These are phyloP conservation scores for Ceratopteris richardii DNA, from an alignment of 75 land plant genomes.

Conservation along the genomic window DNA sequence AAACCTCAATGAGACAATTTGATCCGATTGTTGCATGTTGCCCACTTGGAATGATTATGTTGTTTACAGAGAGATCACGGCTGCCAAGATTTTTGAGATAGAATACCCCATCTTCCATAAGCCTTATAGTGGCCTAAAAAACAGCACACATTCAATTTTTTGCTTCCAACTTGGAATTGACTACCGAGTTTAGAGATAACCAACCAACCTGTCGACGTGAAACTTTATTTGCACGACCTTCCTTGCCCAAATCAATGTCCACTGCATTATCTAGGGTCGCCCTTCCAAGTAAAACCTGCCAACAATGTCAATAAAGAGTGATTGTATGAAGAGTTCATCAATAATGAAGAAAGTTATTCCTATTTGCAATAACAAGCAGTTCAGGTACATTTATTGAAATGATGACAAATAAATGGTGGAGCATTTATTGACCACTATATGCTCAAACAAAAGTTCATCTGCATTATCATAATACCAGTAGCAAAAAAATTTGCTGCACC, in stretches of 20 bases:
- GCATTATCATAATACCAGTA: no score
- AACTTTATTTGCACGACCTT: conserved; percentile 86
- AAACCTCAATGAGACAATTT: conserved; percentile 76
- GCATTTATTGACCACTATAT: no score
- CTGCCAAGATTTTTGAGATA: conserved; percentile 65
- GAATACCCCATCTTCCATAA: conserved; percentile 76
- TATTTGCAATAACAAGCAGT: no score
- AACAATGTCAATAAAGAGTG: no score
- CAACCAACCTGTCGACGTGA: conserved; percentile 67
- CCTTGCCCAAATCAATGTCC: conserved; percentile 76
- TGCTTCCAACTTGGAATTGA: no score
- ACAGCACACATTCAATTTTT: background rate
- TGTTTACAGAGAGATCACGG: conserved; percentile 49
- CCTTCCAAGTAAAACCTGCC: conserved; percentile 71
- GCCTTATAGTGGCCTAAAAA: conserved; percentile 65
- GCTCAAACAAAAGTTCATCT: no score
- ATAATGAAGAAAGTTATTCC: no score
- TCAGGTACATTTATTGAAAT: no score
- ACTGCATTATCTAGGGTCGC: conserved; percentile 58
- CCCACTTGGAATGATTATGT: conserved; percentile 41
- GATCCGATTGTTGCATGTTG: conserved; percentile 47
- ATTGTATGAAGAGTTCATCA: no score
- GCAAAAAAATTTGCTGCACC: no score
- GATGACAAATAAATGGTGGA: no score
- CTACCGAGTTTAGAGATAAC: background rate